Base-by-base conservation (phyloP, 2,329 filamentous ascomycete species). In the Claviceps citrina region DNA sequence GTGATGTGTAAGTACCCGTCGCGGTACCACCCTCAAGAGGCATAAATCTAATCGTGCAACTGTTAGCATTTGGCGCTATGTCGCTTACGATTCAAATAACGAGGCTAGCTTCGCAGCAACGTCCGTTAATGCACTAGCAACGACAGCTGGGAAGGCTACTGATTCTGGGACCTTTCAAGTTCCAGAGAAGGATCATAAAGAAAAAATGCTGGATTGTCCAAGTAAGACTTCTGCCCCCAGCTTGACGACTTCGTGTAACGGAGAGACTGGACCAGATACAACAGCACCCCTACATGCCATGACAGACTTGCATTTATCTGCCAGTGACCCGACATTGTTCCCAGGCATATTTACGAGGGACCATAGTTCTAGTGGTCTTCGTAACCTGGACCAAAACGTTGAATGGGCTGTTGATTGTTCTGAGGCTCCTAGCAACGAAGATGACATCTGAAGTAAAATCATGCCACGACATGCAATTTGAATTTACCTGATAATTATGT, bases 291-390 rank as follows among this genome's bases (percentile, higher is more conserved):
- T 60, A 7, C 60, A 66, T 39, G 51, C 56, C 24, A 53, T 60
- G 48, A 55, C 60, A 35, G 63, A 70, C 44, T 48, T 62, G 40
- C 66, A 73, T 47, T 53, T 75, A 9, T 71, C 66, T 10, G 73
- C 69, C 3, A 68, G 64, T 36, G 80, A 84, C 55, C 81, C 80
- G 9, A 71, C 68, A 46, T 75, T 84, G 46, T 82, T 84, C 47
- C 82, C 82, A 0, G 81, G 81, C 0, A 70, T 86, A 25, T 69
- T 85, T 33, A 66, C 67, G 13, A 60, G 69, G 40, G 66, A 66
- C 24, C 57, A 52, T 33, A 60, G 66, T 38, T 65, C 56, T 38
- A 63, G 60, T 32, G 70, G 68, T 40, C 48, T 52, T 24, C 51
- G 57, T 24, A 59, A 53, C 42, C 31, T 60, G 15, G 40, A 45